Percentiles rank a stretch among this genome's conserved stretches.
Conservation (phyloP, 108 stramenopile genomes). For the Asterionellopsis glacialis region DNA sequence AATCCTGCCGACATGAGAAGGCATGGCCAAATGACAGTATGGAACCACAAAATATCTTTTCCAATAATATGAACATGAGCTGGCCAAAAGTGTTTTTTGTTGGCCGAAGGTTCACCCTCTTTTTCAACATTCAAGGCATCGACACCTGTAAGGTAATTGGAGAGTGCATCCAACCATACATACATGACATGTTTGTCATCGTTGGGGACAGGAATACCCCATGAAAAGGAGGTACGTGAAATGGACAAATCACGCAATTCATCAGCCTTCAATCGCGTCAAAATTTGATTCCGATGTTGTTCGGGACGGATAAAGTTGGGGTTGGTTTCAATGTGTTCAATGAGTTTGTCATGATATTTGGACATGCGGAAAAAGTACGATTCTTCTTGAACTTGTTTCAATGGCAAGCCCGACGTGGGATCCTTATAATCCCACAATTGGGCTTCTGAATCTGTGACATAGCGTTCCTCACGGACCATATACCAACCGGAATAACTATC, state of each 20-base stretch:
- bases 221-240: conserved; percentile 92
- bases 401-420: conserved; percentile 79
- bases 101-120: conserved; percentile 32
- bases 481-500: conserved; percentile 94
- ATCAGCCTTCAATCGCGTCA: conserved; percentile 77
- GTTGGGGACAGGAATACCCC: conserved; percentile 92
- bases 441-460: conserved; percentile 94
- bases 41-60: conserved; percentile 99
- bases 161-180: conserved; percentile 99
- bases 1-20: conserved; percentile 95
- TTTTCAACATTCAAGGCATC: conserved; percentile 69
- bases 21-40: conserved; percentile 98
- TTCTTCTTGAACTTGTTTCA: conserved; percentile 94
- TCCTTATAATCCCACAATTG: conserved; percentile 84
- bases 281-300: conserved; percentile 75
- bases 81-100: conserved; percentile 88
- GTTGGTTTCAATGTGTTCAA: conserved; percentile 81
- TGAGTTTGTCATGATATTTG: conserved; percentile 78
- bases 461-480: conserved; percentile 97
- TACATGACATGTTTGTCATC: conserved; percentile 92
- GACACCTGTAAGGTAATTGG: conserved; percentile 94
- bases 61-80: conserved; percentile 95
- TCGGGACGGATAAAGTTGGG: conserved; percentile 94
- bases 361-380: conserved; percentile 98
- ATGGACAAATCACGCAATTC: conserved; percentile 89